Base-by-base conservation (phyloP, 805 yeast species). In the Saccharomycopsis lassenensis region DNA sequence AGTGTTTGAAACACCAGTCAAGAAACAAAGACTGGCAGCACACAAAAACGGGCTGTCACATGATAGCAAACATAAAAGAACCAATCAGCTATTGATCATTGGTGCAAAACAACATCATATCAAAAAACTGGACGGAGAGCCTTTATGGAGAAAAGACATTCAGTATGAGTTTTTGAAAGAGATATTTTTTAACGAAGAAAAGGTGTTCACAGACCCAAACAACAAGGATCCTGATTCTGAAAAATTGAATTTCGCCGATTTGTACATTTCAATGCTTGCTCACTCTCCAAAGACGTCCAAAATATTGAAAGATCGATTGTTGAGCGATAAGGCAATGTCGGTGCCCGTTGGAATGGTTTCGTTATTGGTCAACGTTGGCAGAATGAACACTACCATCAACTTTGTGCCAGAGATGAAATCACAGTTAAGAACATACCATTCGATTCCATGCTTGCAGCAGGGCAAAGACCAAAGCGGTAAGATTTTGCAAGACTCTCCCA, bases 321-420 rank as follows among this genome's bases (percentile, higher is more conserved):
- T 77, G 31, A 59, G 62, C 38, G 84, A 79, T 43, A 68, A 65
- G 43, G 70, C 71, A 28, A 65, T 70, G 57, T 81, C 84, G 1
- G 62, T 74, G 26, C 73, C 84, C 12, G 82, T 83, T 15, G 79
- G 84, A 37, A 74, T 84, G 66, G 77, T 85, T 24, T 85, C 95
- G 46, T 58, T 89, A 25, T 63, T 89, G 42, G 96, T 89, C 12
- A 89, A 89, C 52, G 74, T 87, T 37, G 97, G 97, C 7, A 66
- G 96, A 44, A 74, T 89, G 75, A 89, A 89, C 61, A 89, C 98
- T 2, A 89, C 97, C 2, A 77, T 89, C 35, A 89, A 89, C 58
- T 81, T 89, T 52, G 94, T 85, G 39, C 84, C 93, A 16, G 96
- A 86, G 51, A 89, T 89, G 97, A 78, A 85, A 48, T 84, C 95